Percentiles rank a stretch among this genome's conserved stretches.
phyloP scores from a whole-genome alignment of 1,139 yeast genomes.

The Entelexis sorbosivorans region DNA sequence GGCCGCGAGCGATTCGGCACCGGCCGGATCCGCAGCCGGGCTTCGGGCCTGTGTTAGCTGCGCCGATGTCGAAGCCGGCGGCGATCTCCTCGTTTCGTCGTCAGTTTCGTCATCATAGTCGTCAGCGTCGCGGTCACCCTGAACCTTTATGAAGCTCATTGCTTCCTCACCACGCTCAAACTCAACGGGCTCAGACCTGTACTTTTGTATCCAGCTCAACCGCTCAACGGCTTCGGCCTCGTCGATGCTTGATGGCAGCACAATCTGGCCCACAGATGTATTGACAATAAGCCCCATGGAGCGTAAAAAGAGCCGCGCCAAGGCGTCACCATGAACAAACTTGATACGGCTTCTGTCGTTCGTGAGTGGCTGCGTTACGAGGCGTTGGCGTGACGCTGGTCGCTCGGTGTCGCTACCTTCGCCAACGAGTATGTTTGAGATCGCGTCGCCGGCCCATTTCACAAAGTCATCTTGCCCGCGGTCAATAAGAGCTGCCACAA shows the following conservation, averaged over 20 bases:
- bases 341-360: conserved; percentile 17
- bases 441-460: conserved; percentile 37
- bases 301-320: conserved; percentile 27
- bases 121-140: conserved; percentile 15
- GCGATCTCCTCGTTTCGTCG: background rate
- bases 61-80: background rate
- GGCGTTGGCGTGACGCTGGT: background rate
- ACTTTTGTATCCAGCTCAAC: conserved; percentile 18
- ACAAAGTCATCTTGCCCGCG: conserved; percentile 38
- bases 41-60: background rate
- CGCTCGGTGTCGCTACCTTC: conserved; percentile 7
- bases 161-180: conserved; percentile 18
- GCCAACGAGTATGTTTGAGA: conserved; percentile 28
- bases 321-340: conserved; percentile 26
- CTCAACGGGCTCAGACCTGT: conserved; percentile 17
- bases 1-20: too few species aligned
- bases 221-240: conserved; percentile 17
- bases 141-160: conserved; percentile 14
- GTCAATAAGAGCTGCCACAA: conserved; percentile 42
- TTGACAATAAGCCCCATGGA: conserved; percentile 24
- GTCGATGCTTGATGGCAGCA: conserved; percentile 18
- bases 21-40: too few species aligned
- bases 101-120: conserved; percentile 5
- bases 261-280: conserved; percentile 12
- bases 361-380: conserved; percentile 11